Conservation (phyloP, 1,284 basidiomycete species). For the Cryptococcus amylolentus region DNA sequence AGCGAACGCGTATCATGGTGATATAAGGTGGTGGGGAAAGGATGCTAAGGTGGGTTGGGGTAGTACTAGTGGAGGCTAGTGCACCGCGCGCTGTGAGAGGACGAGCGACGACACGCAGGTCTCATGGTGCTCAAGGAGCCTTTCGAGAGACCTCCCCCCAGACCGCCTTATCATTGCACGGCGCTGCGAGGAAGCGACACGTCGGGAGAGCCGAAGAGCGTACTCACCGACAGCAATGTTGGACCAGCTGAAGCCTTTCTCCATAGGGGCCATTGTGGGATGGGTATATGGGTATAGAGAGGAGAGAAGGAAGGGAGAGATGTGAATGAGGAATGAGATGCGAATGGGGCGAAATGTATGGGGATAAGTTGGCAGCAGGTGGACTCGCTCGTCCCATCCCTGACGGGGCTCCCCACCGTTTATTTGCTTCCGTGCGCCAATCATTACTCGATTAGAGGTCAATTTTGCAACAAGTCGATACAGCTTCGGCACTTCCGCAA, state of each 20-base stretch:
- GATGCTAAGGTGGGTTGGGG: background rate
- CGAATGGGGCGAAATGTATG: background rate
- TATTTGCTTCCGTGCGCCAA: slow-evolving; percentile 9
- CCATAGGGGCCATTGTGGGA: slow-evolving; percentile 53
- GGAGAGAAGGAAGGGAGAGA: background rate
- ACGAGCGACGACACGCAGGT: too few species aligned
- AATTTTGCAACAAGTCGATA: background rate
- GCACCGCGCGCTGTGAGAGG: background rate
- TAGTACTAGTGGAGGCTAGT: background rate
- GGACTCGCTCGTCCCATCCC: background rate
- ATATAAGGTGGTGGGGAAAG: slow-evolving; percentile 22
- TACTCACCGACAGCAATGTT: slow-evolving; percentile 93
- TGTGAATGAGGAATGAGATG: background rate
- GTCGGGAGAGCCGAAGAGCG: background rate
- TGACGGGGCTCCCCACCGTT: background rate
- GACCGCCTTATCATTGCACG: too few species aligned
- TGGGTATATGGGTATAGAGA: background rate
- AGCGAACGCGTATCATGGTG: slow-evolving; percentile 20
- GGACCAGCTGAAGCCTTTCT: slow-evolving; percentile 95
- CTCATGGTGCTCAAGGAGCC: background rate
- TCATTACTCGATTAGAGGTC: background rate
- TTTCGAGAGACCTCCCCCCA: background rate
- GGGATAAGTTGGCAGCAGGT: background rate
- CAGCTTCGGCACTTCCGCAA: background rate
- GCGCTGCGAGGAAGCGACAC: background rate